Evolutionary conservation across 805 yeast species (phyloP), one percentile per base, ranked within the genome.

Genomic region (Priceomyces haplophilus): DNA sequence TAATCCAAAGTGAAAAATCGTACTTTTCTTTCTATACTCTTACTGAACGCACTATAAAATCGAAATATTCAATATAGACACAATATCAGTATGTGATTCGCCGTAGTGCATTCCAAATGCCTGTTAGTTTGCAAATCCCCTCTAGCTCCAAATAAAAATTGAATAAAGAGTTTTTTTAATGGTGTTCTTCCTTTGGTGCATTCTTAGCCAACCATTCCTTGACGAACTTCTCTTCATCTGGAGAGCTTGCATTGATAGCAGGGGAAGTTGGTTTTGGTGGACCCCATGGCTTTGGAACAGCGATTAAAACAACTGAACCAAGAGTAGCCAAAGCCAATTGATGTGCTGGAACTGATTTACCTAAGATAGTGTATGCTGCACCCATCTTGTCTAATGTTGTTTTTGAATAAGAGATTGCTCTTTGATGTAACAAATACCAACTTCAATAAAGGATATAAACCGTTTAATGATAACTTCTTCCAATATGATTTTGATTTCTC

Each of bases 141-240:
- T 27, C 15, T 27, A 10, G 15, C 31, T 27, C 31, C n/a, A 11
- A 10, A 27, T 27, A n/a, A 6, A n/a, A 12, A 4, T 27, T 27
- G 31, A 12, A 27, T 27, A 27, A 10, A 27, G 8, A 27, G 31
- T 27, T 25, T 18, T n/a, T n/a, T 27, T 40, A 59, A 43, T 65
- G 67, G 44, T 59, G 59, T 41, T 56, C 55, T 47, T 62, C 69
- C 38, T 63, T 61, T 27, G 47, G 46, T 7, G 50, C 44, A 65
- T 75, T 54, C 67, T 71, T 67, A 81, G 73, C 75, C 79, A 89
- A 57, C 82, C 85, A 63, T 69, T 75, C 67, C 58, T 65, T 60
- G 58, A 90, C 83, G 73, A 85, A 90, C 65, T 84, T 82, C 67
- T 87, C 95, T 73, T 90, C 97, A 59, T 88, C 97, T 54, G 88